These are phyloP conservation scores for Nicotiana tabacum DNA, from an alignment of 257 asterid genomes.

Conservation along the genomic window DNA sequence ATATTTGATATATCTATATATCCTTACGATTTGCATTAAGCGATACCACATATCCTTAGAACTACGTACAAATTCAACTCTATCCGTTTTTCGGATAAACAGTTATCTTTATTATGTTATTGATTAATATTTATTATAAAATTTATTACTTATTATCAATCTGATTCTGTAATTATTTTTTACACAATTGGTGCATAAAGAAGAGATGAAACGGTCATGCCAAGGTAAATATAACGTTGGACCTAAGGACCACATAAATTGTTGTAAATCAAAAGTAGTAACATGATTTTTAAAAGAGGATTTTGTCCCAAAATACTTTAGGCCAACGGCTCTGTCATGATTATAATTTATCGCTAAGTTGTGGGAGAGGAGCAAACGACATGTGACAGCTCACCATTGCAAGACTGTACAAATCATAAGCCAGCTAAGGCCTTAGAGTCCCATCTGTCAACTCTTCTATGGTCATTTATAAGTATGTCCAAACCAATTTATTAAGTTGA, in stretches of 20 bases:
- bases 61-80: too few relatives aligned
- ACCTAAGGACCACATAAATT: neutral
- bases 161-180: too few relatives aligned
- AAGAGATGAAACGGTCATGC: neutral
- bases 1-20: too few relatives aligned
- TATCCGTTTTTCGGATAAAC: too few relatives aligned
- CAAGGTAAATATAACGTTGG: neutral
- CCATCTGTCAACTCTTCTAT: neutral
- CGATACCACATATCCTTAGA: too few relatives aligned
- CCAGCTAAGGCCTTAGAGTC: neutral
- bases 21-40: too few relatives aligned
- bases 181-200: too few relatives aligned
- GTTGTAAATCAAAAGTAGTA: neutral
- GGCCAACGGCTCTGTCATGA: neutral
- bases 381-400: constrained; percentile 7
- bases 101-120: too few relatives aligned
- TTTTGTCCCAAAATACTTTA: constrained; percentile 1
- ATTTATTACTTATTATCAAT: too few relatives aligned
- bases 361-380: neutral
- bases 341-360: neutral
- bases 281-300: neutral
- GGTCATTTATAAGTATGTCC: neutral
- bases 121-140: too few relatives aligned
- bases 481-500: neutral
- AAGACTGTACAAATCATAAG: constrained; percentile 1